Evolutionary conservation across 208 protist genomes (phyloP), one percentile per base, ranked within the genome.

Genomic region (Strigomonas culicis): DNA sequence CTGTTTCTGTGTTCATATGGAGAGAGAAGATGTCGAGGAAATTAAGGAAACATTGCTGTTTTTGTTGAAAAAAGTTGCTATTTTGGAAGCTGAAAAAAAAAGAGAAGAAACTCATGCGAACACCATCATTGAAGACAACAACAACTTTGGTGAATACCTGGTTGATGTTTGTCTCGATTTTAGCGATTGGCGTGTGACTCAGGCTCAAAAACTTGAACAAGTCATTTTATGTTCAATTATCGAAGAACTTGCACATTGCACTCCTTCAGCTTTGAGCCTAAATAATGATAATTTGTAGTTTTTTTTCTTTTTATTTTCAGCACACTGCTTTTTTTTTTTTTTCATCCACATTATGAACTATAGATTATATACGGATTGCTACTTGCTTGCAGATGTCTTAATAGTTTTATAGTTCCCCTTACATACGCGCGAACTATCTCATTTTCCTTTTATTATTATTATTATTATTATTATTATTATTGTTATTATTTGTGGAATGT

Each of bases 191-290:
- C n/a, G n/a, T n/a, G n/a, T n/a, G n/a, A n/a, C n/a, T n/a, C n/a
- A n/a, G n/a, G n/a, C n/a, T n/a, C n/a, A 46, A n/a, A 46, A 46
- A 46, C 10, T 46, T n/a, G 39, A 46, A 46, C 39, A 46, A n/a
- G n/a, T 46, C 39, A 46, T 17, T 46, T 46, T 46, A 46, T 46
- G 10, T 46, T n/a, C n/a, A n/a, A n/a, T n/a, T n/a, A n/a, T n/a
- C n/a, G n/a, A n/a, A n/a, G n/a, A n/a, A n/a, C n/a, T n/a, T n/a
- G n/a, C n/a, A n/a, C n/a, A n/a, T n/a, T n/a, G n/a, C n/a, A n/a
- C n/a, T n/a, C n/a, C n/a, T n/a, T n/a, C n/a, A n/a, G n/a, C 36
- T 41, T 41, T 41, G 36, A 41, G 36, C 13, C 13, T 17, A 6
- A 17, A 17, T 41, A 17, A 41, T 13, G 36, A 17, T 41, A 13